Base-by-base conservation (phyloP, 208 protist genomes). In the Histomonas meleagridis region DNA sequence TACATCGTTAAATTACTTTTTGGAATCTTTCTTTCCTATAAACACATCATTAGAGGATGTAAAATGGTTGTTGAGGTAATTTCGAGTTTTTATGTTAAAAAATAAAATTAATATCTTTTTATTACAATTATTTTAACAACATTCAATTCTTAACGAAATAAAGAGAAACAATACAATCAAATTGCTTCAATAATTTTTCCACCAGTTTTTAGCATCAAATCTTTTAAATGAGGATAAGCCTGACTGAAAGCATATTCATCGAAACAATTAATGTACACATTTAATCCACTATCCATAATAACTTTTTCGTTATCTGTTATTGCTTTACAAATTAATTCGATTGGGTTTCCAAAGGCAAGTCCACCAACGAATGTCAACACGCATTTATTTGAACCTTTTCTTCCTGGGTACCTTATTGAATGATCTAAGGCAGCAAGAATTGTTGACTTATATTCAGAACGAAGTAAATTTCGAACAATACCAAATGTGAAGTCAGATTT, bases 141-240 rank as follows among this genome's bases (percentile, higher is more conserved):
- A n/a, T n/a, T n/a, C n/a, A n/a, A n/a, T n/a, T n/a, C n/a, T n/a
- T n/a, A n/a, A n/a, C n/a, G n/a, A n/a, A n/a, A n/a, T n/a, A n/a
- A n/a, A n/a, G n/a, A n/a, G n/a, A n/a, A n/a, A n/a, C n/a, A n/a
- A n/a, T n/a, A n/a, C n/a, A n/a, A n/a, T n/a, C n/a, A n/a, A n/a
- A n/a, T n/a, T 46, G 40, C 32, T 49, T 35, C 28, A 49, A 79
- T 79, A 18, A 79, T 51, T 28, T 48, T 9, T 51, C 70, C 70
- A 14, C 40, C 40, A 28, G 70, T 79, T 49, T 48, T 18, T 32
- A 9, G 2, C 1, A 79, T 43, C 7, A 28, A 21, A 79, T 79
- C 40, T 43, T 79, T 79, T 7, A 79, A 40, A 51, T 79, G 70
- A 51, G 70, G 70, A 79, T 79, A 79, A 49, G n/a, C n/a, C n/a